Evolutionary conservation across 306 rosid genomes (phyloP).

Genomic region (Citrullus mucosospermus): DNA sequence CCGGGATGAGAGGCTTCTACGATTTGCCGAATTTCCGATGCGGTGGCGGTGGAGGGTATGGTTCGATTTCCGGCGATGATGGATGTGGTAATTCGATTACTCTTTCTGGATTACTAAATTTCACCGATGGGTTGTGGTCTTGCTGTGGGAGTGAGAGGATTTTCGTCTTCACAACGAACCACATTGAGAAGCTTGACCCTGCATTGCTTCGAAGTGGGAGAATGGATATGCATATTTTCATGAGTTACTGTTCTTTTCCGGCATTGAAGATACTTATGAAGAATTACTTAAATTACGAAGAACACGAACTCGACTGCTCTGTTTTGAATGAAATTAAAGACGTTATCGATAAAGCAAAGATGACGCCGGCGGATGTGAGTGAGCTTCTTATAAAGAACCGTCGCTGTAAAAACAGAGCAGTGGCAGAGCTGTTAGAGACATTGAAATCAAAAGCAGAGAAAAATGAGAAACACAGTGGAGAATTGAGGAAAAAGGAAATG

Average conservation of each 20-base stretch:
- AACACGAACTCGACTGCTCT: constrained; percentile 13
- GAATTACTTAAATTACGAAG: constrained; percentile 51
- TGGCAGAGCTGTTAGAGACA: constrained; percentile 40
- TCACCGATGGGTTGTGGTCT: constrained; percentile 95
- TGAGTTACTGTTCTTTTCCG: constrained; percentile 56
- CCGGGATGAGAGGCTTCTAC: constrained; percentile 12
- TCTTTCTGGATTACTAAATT: constrained; percentile 78
- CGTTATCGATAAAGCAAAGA: constrained; percentile 50
- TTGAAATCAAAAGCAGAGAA: constrained; percentile 43
- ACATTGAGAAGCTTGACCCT: constrained; percentile 91
- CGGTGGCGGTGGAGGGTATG: background rate
- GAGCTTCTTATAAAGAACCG: constrained; percentile 82
- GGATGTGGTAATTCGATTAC: constrained; percentile 63
- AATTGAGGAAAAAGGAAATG: constrained; percentile 7
- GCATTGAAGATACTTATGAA: constrained; percentile 63
- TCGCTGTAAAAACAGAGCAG: constrained; percentile 39
- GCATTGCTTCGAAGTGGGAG: constrained; percentile 86
- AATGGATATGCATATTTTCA: constrained; percentile 92
- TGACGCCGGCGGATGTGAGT: constrained; percentile 93
- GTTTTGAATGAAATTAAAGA: constrained; percentile 27
- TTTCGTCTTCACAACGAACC: constrained; percentile 85
- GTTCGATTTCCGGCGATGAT: constrained; percentile 23
- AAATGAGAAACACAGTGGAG: constrained; percentile 29
- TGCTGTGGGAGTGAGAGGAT: constrained; percentile 97
- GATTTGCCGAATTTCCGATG: constrained; percentile 9